phyloP scores from a whole-genome alignment of 164 flowering plant species.

The Liquidambar formosana region DNA sequence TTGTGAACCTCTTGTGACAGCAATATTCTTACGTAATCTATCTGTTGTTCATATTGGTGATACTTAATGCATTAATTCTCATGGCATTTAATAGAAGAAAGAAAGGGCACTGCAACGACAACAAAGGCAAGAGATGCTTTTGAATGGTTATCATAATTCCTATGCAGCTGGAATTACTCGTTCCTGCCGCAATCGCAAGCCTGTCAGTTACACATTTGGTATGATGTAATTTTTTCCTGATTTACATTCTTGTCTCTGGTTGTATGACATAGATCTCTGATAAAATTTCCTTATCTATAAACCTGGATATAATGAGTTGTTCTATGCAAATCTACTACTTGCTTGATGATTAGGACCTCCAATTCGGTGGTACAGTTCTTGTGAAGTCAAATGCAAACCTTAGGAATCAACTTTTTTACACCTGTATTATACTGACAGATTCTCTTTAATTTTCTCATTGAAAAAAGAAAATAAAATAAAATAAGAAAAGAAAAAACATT shows the following conservation, averaged over 20 bases:
- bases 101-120: constrained; percentile 49
- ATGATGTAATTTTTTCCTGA: constrained; percentile 15
- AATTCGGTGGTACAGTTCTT: background rate
- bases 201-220: constrained; percentile 75
- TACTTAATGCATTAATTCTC: background rate
- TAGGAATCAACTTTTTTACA: too few relatives aligned
- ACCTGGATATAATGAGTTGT: too few relatives aligned
- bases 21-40: background rate
- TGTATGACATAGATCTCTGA: too few relatives aligned
- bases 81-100: constrained; percentile 57
- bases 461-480: too few relatives aligned
- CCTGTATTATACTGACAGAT: too few relatives aligned
- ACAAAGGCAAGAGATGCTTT: constrained; percentile 43
- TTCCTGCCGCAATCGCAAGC: constrained; percentile 56
- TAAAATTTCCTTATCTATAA: too few relatives aligned
- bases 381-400: too few relatives aligned
- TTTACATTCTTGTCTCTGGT: background rate
- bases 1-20: background rate
- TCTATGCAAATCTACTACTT: too few relatives aligned
- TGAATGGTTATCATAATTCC: constrained; percentile 32
- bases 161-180: constrained; percentile 37
- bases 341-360: background rate
- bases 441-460: too few relatives aligned
- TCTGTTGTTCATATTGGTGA: background rate
- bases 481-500: too few relatives aligned